Percentiles rank a stretch among this genome's conserved stretches.
Evolutionary conservation across 805 yeast genomes (phyloP).

Genomic region (Wickerhamomyces mucosus): DNA sequence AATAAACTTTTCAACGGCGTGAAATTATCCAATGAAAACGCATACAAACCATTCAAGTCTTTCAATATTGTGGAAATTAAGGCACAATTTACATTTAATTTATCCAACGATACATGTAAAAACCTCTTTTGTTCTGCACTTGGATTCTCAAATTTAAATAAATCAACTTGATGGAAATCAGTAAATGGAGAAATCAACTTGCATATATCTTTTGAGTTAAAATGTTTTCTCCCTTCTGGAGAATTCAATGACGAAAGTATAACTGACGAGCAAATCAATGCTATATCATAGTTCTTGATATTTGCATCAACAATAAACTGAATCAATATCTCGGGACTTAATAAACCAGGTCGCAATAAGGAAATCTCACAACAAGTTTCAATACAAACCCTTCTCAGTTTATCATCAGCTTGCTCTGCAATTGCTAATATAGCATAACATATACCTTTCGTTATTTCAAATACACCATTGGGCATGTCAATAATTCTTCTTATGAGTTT

Average conservation of each 20-base stretch:
- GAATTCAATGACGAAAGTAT: constrained; percentile 47
- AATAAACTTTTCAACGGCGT: constrained; percentile 48
- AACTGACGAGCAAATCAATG: constrained; percentile 34
- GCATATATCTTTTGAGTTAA: constrained; percentile 54
- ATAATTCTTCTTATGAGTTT: constrained; percentile 57
- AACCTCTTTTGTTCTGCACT: not conserved
- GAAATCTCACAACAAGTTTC: constrained; percentile 47
- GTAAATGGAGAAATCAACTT: constrained; percentile 63
- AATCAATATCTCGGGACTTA: constrained; percentile 31
- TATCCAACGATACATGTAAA: not conserved
- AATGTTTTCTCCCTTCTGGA: constrained; percentile 40
- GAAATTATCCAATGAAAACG: constrained; percentile 49
- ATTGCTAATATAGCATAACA: constrained; percentile 57
- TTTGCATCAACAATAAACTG: constrained; percentile 48
- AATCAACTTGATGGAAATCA: constrained; percentile 41
- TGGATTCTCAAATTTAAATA: constrained; percentile 34
- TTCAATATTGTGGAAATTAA: constrained; percentile 55
- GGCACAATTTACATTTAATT: constrained; percentile 49
- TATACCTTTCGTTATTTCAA: constrained; percentile 49
- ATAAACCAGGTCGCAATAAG: constrained; percentile 32
- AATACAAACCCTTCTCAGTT: constrained; percentile 36
- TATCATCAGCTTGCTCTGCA: constrained; percentile 45
- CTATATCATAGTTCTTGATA: constrained; percentile 23
- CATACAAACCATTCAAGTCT: constrained; percentile 67
- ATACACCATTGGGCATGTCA: constrained; percentile 42